These are phyloP conservation scores for Pinus albicaulis DNA, from an alignment of 75 land plant species.

Conservation along the genomic window DNA sequence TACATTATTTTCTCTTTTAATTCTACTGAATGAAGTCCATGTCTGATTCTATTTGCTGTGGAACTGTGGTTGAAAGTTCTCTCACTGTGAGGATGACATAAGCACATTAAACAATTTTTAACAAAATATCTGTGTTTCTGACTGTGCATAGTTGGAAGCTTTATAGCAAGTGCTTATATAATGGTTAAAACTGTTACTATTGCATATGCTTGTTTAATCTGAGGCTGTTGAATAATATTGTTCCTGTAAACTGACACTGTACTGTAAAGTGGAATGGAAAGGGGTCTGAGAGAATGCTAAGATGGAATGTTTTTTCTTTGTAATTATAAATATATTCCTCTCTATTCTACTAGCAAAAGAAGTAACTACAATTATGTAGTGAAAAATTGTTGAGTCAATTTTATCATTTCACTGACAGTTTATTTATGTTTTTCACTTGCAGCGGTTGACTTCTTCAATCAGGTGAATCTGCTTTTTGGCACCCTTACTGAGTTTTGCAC, in stretches of 20 bases:
- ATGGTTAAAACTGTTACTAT: neutral
- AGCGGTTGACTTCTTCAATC: conserved; percentile 97
- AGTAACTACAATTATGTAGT: neutral
- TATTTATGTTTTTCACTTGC: conserved; percentile 26
- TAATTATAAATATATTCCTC: neutral
- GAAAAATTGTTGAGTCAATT: neutral
- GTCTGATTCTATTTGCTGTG: neutral
- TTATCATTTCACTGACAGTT: conserved; percentile 7
- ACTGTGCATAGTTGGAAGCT: neutral
- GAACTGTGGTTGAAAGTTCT: neutral
- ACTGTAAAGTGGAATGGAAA: neutral
- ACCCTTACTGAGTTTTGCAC: conserved; percentile 94
- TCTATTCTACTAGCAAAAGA: neutral
- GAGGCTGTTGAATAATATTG: neutral
- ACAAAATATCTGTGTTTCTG: neutral
- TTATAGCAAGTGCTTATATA: neutral
- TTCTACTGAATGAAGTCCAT: neutral
- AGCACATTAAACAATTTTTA: neutral
- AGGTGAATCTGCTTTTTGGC: conserved; percentile 89
- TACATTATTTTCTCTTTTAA: neutral
- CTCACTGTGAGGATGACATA: neutral
- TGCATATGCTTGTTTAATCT: neutral
- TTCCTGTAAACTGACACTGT: neutral
- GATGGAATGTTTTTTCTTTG: neutral
- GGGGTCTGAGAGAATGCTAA: neutral